A percentile compares a stretch with the other conserved stretches of the same genome.
These are phyloP conservation scores for Ganoderma leucocontextum DNA, from an alignment of 1,284 basidiomycete species.

Conservation along the genomic window DNA sequence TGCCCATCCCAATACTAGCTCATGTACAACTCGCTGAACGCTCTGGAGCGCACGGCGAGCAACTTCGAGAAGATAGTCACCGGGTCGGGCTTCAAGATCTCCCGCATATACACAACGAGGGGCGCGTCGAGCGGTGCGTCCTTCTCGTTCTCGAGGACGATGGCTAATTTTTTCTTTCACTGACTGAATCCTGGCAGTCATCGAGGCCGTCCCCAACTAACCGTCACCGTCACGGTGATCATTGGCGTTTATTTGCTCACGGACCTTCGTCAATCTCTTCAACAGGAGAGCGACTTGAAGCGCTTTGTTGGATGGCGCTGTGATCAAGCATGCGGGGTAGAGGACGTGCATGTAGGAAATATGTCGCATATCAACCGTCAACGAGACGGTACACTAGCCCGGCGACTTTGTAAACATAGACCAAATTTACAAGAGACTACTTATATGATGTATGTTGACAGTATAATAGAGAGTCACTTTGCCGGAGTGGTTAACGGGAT, in stretches of 20 bases:
- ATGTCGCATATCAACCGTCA: no score
- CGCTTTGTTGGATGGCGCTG: neutral
- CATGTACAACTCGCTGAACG: conserved; percentile 8
- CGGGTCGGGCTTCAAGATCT: conserved; percentile 10
- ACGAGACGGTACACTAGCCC: no score
- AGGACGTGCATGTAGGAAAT: neutral
- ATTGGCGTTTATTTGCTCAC: no score
- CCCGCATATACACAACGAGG: neutral
- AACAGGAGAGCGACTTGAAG: neutral
- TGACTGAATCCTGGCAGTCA: neutral
- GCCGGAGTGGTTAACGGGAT: conserved; percentile 94
- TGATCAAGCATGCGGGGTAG: neutral
- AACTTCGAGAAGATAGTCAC: conserved; percentile 11
- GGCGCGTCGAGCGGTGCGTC: conserved; percentile 1
- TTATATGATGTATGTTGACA: no score
- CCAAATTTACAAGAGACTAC: no score
- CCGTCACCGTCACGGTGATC: no score
- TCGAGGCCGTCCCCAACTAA: neutral
- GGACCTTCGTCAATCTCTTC: neutral
- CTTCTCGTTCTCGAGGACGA: neutral
- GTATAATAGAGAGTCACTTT: no score
- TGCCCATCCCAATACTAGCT: neutral
- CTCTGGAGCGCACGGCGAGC: conserved; percentile 7
- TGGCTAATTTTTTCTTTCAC: neutral
- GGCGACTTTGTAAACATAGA: no score